Conservation (phyloP, 176 grass and related monocot genomes). For the Tillandsia fasciculata region DNA sequence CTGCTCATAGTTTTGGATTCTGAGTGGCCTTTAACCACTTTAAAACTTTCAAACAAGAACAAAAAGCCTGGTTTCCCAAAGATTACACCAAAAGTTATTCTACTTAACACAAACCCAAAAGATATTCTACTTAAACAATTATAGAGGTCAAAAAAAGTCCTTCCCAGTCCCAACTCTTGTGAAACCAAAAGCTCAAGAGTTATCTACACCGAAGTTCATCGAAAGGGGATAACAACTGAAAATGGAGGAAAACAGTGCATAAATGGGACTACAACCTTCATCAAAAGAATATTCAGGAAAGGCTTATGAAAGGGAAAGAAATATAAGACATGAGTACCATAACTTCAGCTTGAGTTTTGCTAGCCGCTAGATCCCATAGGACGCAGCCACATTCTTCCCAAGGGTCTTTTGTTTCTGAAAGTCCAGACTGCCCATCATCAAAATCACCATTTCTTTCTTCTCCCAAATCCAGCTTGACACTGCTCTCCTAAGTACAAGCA, state of each 20-base stretch:
- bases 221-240: too few species aligned
- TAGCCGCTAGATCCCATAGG: slow-evolving; percentile 78
- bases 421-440: slow-evolving; percentile 11
- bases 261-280: not conserved
- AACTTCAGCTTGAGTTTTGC: slow-evolving; percentile 72
- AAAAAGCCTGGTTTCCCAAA: too few species aligned
- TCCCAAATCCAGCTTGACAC: slow-evolving; percentile 20
- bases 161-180: too few species aligned
- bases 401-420: slow-evolving; percentile 38
- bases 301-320: not conserved
- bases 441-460: slow-evolving; percentile 30
- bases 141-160: too few species aligned
- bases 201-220: too few species aligned
- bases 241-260: not conserved
- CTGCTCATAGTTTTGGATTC: too few species aligned
- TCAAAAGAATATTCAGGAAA: not conserved
- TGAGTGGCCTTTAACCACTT: too few species aligned
- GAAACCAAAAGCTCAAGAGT: too few species aligned
- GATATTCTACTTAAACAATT: too few species aligned
- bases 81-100: too few species aligned
- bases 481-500: slow-evolving; percentile 14
- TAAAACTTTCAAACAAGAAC: too few species aligned
- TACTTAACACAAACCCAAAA: too few species aligned
- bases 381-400: slow-evolving; percentile 82
- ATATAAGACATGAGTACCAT: slow-evolving; percentile 36